Conservation (phyloP, 164 flowering plant species). For the Chimonanthus praecox region DNA sequence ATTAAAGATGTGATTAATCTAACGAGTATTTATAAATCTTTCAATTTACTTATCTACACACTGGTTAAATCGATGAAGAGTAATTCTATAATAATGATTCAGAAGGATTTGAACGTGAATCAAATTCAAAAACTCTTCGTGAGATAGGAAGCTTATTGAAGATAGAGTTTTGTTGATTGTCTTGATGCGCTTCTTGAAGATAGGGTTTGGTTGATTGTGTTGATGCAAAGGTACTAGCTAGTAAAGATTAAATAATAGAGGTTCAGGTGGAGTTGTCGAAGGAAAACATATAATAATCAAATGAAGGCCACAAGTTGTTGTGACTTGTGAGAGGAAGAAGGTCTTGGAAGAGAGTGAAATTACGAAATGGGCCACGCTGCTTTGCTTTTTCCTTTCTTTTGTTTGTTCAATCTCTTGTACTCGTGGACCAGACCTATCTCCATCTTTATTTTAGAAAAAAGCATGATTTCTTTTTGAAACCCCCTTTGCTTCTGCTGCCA, state of each 20-base stretch:
- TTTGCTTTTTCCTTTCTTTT: constrained; percentile 24
- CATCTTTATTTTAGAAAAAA: constrained; percentile 15
- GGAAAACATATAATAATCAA: constrained; percentile 21
- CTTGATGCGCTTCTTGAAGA: no score
- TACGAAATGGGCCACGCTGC: constrained; percentile 52
- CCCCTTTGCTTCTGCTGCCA: constrained; percentile 6
- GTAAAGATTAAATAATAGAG: constrained; percentile 18
- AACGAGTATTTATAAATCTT: no score
- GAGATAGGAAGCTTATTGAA: no score
- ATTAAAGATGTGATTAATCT: no score
- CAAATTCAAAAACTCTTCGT: no score
- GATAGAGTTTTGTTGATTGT: no score
- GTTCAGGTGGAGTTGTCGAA: constrained; percentile 30
- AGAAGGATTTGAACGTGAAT: no score
- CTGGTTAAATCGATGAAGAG: no score
- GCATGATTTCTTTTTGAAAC: constrained; percentile 19
- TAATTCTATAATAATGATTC: no score
- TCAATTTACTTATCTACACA: no score
- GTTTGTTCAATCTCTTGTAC: not conserved
- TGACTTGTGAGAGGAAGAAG: constrained; percentile 37
- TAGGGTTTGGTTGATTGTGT: not conserved
- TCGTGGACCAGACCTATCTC: constrained; percentile 21
- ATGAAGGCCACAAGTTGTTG: constrained; percentile 30
- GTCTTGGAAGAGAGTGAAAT: constrained; percentile 53
- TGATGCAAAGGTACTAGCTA: not conserved